Percentiles rank a stretch among this genome's conserved stretches.
Conservation (phyloP, 106 monocot genomes). For the Platanthera zijinensis region DNA sequence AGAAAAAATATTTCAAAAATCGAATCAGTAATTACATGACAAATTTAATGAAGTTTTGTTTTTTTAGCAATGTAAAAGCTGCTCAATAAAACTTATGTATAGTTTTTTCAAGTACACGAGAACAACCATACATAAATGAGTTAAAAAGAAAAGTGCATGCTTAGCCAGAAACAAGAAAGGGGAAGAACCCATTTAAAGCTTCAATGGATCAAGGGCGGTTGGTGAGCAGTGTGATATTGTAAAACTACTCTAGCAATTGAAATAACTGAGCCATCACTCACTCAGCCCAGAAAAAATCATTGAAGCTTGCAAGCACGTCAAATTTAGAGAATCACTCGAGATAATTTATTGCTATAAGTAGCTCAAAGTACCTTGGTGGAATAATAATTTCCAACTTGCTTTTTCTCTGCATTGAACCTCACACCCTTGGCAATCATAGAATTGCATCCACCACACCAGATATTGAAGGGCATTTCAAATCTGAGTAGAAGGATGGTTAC, state of each 20-base stretch:
- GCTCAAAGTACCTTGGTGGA: slow-evolving; percentile 74
- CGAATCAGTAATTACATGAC: background rate
- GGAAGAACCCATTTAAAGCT: background rate
- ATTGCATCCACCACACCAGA: slow-evolving; percentile 99
- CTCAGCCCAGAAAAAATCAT: background rate
- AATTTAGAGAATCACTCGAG: background rate
- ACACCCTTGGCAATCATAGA: slow-evolving; percentile 99
- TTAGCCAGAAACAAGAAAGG: background rate
- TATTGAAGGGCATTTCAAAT: slow-evolving; percentile 97
- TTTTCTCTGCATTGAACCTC: slow-evolving; percentile 99
- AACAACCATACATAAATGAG: background rate
- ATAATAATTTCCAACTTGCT: slow-evolving; percentile 99
- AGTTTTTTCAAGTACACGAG: background rate
- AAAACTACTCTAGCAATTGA: background rate
- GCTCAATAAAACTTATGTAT: background rate
- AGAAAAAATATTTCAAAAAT: background rate
- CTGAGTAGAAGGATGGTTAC: slow-evolving; percentile 21
- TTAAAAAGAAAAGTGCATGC: background rate
- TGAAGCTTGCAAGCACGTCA: background rate
- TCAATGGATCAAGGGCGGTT: background rate
- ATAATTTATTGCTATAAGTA: background rate
- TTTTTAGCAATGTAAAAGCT: background rate
- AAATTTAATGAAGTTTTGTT: background rate
- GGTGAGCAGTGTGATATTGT: background rate
- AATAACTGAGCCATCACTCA: background rate